phyloP scores from a whole-genome alignment of 768 basidiomycete species.

The Macrolepiota fuliginosa region DNA sequence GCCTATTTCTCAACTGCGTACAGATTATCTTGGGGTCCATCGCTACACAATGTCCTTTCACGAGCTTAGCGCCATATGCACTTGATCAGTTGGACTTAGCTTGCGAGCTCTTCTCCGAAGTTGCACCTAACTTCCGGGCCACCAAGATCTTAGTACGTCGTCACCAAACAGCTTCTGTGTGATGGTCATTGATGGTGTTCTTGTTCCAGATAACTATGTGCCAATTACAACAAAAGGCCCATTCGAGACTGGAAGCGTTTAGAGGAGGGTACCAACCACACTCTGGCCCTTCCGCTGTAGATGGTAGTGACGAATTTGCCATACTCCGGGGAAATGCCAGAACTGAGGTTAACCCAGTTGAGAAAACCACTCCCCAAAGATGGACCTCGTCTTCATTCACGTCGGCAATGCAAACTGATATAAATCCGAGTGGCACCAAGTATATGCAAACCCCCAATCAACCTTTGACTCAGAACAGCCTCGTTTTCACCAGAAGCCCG shows the following conservation, averaged over 20 bases:
- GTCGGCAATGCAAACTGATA: too few species aligned
- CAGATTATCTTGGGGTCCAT: slow-evolving; percentile 73
- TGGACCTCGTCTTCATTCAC: too few species aligned
- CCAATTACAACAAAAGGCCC: slow-evolving; percentile 61
- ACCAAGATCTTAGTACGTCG: slow-evolving; percentile 57
- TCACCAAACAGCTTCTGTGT: neutral
- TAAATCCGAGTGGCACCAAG: too few species aligned
- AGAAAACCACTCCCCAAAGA: neutral
- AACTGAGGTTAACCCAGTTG: neutral
- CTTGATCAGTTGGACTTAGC: slow-evolving; percentile 72
- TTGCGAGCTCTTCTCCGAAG: slow-evolving; percentile 67
- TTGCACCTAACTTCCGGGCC: slow-evolving; percentile 63
- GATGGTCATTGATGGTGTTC: neutral
- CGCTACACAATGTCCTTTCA: slow-evolving; percentile 76
- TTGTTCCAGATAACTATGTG: slow-evolving; percentile 55
- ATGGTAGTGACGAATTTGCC: neutral
- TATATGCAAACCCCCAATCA: too few species aligned
- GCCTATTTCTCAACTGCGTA: slow-evolving; percentile 1
- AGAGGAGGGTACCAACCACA: slow-evolving; percentile 43
- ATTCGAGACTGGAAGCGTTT: slow-evolving; percentile 59
- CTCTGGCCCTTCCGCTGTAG: neutral
- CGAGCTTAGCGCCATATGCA: slow-evolving; percentile 72
- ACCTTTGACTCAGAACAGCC: too few species aligned
- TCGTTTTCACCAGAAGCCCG: too few species aligned
- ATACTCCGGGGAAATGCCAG: neutral